Percentiles rank a stretch among this genome's conserved stretches.
Conservation (phyloP, 257 asterid genomes). For the Ligustrum vulgare region DNA sequence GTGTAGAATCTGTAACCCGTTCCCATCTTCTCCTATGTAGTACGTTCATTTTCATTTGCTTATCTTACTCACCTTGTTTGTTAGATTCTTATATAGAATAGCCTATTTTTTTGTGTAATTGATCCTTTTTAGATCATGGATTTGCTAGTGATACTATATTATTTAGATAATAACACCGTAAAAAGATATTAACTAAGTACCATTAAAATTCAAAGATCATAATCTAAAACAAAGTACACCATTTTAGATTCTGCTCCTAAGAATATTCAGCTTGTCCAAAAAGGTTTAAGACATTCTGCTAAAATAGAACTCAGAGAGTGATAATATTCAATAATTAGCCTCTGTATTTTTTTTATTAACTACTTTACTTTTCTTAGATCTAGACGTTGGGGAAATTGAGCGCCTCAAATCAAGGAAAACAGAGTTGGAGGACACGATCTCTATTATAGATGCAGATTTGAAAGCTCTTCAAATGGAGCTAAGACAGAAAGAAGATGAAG, state of each 20-base stretch:
- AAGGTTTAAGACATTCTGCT: slow-evolving; percentile 17
- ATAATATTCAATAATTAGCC: slow-evolving; percentile 1
- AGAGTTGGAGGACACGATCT: slow-evolving; percentile 46
- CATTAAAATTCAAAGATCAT: slow-evolving; percentile 13
- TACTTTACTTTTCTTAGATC: slow-evolving; percentile 42
- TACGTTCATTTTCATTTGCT: slow-evolving; percentile 38
- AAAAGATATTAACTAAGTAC: slow-evolving; percentile 4
- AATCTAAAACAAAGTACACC: neutral
- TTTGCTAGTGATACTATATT: neutral
- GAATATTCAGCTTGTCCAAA: slow-evolving; percentile 15
- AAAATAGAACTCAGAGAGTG: slow-evolving; percentile 2
- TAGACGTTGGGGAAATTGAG: slow-evolving; percentile 73
- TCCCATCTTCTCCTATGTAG: slow-evolving; percentile 75
- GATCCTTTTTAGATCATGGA: slow-evolving; percentile 10
- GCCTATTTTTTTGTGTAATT: slow-evolving; percentile 5
- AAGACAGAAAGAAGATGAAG: slow-evolving; percentile 68
- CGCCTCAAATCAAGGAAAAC: slow-evolving; percentile 35
- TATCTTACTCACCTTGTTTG: slow-evolving; percentile 9
- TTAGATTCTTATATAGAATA: neutral
- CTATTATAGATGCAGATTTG: slow-evolving; percentile 37
- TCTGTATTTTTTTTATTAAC: slow-evolving; percentile 8
- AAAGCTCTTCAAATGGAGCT: slow-evolving; percentile 52
- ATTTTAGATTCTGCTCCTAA: slow-evolving; percentile 3
- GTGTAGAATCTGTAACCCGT: slow-evolving; percentile 56
- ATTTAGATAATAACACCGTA: slow-evolving; percentile 14